Conservation (phyloP, 2,329 filamentous ascomycete species). For the Plenodomus biglobosus region DNA sequence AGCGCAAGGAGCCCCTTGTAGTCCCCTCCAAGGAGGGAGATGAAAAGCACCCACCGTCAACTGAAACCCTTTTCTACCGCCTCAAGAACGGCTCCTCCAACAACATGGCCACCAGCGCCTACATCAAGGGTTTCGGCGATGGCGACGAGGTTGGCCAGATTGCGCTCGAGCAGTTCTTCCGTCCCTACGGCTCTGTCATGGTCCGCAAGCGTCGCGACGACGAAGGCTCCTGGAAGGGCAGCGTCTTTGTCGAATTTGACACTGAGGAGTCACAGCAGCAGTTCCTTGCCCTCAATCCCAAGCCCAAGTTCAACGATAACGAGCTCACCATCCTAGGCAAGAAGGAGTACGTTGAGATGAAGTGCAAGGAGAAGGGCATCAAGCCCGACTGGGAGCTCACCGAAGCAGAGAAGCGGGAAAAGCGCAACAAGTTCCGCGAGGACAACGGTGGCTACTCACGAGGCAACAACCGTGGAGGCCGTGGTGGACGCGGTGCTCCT, state of each 20-base stretch:
- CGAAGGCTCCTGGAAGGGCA: slow-evolving; percentile 81
- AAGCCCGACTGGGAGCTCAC: slow-evolving; percentile 46
- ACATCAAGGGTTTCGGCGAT: slow-evolving; percentile 90
- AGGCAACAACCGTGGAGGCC: slow-evolving; percentile 28
- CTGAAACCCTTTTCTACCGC: slow-evolving; percentile 50
- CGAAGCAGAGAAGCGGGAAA: slow-evolving; percentile 18
- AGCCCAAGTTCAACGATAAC: slow-evolving; percentile 80
- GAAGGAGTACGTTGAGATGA: slow-evolving; percentile 70
- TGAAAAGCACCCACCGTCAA: slow-evolving; percentile 21
- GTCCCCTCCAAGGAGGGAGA: slow-evolving; percentile 38
- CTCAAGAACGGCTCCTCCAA: slow-evolving; percentile 60
- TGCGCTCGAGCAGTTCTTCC: slow-evolving; percentile 91
- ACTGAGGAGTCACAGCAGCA: slow-evolving; percentile 74
- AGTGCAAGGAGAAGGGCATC: slow-evolving; percentile 51
- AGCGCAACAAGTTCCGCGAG: slow-evolving; percentile 13
- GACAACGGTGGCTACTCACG: slow-evolving; percentile 35
- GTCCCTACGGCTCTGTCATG: slow-evolving; percentile 72
- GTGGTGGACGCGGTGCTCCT: slow-evolving; percentile 33
- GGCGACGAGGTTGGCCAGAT: slow-evolving; percentile 85
- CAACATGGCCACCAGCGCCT: slow-evolving; percentile 74
- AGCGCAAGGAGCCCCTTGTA: slow-evolving; percentile 70
- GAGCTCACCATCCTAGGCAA: slow-evolving; percentile 85
- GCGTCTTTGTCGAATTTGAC: slow-evolving; percentile 91
- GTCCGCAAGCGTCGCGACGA: slow-evolving; percentile 82
- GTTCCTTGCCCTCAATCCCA: slow-evolving; percentile 77